Evolutionary conservation across 768 basidiomycete species (phyloP).

Genomic region (Serendipita sp.): DNA sequence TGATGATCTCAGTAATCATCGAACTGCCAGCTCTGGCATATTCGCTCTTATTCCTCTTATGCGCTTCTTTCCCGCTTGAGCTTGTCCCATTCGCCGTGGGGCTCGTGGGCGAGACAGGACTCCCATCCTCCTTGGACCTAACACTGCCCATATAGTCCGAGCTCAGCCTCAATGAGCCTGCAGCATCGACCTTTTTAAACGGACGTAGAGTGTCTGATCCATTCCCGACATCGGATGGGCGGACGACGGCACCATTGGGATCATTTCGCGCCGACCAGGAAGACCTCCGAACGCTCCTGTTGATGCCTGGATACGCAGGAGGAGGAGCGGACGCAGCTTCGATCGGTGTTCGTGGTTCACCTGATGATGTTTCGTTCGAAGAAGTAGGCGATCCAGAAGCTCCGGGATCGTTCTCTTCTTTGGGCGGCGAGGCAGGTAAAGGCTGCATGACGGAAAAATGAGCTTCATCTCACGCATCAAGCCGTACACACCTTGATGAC

Average conservation of each 20-base stretch:
- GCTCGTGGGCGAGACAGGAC: constrained; percentile 24
- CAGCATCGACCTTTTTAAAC: constrained; percentile 78
- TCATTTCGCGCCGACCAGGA: constrained; percentile 67
- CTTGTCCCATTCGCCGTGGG: constrained; percentile 34
- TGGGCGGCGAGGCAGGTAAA: constrained; percentile 21
- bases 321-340: constrained; percentile 24
- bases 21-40: constrained; percentile 44
- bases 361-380: constrained; percentile 31
- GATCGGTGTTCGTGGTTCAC: constrained; percentile 25
- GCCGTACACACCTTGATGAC: constrained; percentile 30
- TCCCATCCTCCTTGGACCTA: constrained; percentile 31
- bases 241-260: constrained; percentile 54
- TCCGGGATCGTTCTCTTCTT: constrained; percentile 29
- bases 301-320: constrained; percentile 39
- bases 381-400: constrained; percentile 22
- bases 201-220: constrained; percentile 81
- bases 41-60: constrained; percentile 40
- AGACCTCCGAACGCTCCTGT: constrained; percentile 32
- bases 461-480: neutral
- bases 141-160: constrained; percentile 68
- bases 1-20: constrained; percentile 70
- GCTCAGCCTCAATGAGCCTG: constrained; percentile 58
- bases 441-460: neutral
- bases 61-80: constrained; percentile 18
- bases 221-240: constrained; percentile 70